These are phyloP conservation scores for Candida dendrica DNA, from an alignment of 805 yeast genomes.

Conservation along the genomic window DNA sequence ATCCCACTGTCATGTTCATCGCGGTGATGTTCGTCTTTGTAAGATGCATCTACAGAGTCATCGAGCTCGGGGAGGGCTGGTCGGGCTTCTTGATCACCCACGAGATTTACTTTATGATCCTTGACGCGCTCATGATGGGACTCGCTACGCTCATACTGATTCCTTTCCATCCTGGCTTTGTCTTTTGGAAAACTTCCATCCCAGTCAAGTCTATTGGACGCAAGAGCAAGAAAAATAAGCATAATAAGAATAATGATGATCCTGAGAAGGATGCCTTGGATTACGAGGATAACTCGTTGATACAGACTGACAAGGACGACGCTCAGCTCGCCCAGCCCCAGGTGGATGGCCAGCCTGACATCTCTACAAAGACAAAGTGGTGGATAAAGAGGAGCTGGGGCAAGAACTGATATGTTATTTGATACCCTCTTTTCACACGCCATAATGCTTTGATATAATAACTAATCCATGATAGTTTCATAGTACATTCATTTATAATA, in stretches of 20 bases:
- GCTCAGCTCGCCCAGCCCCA: background rate
- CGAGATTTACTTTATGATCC: slow-evolving; percentile 49
- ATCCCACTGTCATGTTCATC: slow-evolving; percentile 37
- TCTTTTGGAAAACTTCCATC: slow-evolving; percentile 24
- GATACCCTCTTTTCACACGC: background rate
- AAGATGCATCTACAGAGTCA: slow-evolving; percentile 67
- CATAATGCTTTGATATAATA: no score
- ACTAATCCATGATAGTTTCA: no score
- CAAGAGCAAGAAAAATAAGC: background rate
- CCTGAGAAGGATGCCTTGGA: no score
- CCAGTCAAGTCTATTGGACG: background rate
- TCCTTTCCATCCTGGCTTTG: slow-evolving; percentile 57
- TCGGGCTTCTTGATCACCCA: slow-evolving; percentile 53
- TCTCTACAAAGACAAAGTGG: background rate
- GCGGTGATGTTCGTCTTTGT: slow-evolving; percentile 49
- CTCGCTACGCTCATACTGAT: slow-evolving; percentile 41
- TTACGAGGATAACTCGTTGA: no score
- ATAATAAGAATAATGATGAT: background rate
- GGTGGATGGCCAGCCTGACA: no score
- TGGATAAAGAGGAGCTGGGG: background rate
- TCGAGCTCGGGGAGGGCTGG: slow-evolving; percentile 73
- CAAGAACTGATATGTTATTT: no score
- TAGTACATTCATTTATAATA: no score
- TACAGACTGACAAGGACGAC: background rate
- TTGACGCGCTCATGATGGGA: slow-evolving; percentile 59